phyloP scores from a whole-genome alignment of 805 yeast species.

The Sugiyamaella lignohabitans region DNA sequence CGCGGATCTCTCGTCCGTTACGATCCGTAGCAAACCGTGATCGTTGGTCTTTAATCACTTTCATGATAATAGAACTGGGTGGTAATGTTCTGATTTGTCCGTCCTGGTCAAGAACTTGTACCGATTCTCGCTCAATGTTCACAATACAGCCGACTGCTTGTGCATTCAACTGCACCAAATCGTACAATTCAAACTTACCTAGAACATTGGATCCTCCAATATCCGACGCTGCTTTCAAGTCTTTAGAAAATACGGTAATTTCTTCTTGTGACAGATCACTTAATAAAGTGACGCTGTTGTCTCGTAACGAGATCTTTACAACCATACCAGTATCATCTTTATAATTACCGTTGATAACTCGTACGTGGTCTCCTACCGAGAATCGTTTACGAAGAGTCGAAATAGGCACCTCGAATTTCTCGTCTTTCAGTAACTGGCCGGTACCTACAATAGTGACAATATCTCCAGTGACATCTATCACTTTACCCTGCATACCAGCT shows the following conservation, averaged over 20 bases:
- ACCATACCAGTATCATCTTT: constrained; percentile 93
- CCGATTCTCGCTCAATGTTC: constrained; percentile 81
- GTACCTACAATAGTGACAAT: constrained; percentile 46
- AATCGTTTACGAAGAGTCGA: constrained; percentile 79
- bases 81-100: constrained; percentile 66
- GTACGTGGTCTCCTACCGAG: constrained; percentile 88
- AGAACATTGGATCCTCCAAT: constrained; percentile 64
- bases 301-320: constrained; percentile 68
- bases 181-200: constrained; percentile 80
- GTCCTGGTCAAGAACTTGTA: constrained; percentile 72
- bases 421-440: constrained; percentile 45
- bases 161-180: constrained; percentile 80
- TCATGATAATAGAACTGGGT: constrained; percentile 78
- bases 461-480: constrained; percentile 61
- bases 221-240: constrained; percentile 86
- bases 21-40: constrained; percentile 67
- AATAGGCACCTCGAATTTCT: constrained; percentile 72
- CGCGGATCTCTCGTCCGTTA: constrained; percentile 74
- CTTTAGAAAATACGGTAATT: constrained; percentile 87
- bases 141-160: constrained; percentile 84
- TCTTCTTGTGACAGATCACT: constrained; percentile 86
- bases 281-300: constrained; percentile 72
- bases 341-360: constrained; percentile 86
- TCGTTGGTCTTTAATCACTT: constrained; percentile 43
- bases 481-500: constrained; percentile 78